These are phyloP conservation scores for Amanita jacksonii DNA, from an alignment of 768 basidiomycete genomes.

Conservation along the genomic window DNA sequence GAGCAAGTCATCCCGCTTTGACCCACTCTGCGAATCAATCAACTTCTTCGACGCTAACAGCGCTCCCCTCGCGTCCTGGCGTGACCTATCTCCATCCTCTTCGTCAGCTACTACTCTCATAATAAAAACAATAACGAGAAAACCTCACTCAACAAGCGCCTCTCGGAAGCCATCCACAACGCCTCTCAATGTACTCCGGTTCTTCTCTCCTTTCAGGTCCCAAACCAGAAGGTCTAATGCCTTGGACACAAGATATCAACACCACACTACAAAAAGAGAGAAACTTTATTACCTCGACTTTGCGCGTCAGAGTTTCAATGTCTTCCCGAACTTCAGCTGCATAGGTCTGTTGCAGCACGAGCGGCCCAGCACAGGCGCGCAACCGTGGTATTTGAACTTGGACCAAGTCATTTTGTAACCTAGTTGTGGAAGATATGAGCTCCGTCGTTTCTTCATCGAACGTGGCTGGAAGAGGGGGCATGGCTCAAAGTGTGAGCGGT, in stretches of 20 bases:
- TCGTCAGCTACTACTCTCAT: not conserved
- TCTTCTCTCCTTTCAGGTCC: constrained; percentile 55
- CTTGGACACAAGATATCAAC: constrained; percentile 26
- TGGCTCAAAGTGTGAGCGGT: too few species aligned
- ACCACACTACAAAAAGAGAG: constrained; percentile 6
- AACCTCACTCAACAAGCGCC: constrained; percentile 39
- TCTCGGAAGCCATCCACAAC: constrained; percentile 41
- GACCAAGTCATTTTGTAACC: constrained; percentile 53
- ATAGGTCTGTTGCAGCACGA: constrained; percentile 60
- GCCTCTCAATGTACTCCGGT: constrained; percentile 34
- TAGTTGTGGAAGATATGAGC: constrained; percentile 41
- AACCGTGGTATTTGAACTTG: constrained; percentile 73
- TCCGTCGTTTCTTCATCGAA: constrained; percentile 42
- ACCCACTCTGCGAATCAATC: constrained; percentile 52
- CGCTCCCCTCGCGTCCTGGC: constrained; percentile 57
- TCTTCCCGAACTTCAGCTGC: constrained; percentile 74
- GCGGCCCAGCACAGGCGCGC: constrained; percentile 56
- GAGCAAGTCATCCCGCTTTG: constrained; percentile 63
- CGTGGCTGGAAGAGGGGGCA: constrained; percentile 54
- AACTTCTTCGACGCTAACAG: constrained; percentile 63
- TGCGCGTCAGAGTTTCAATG: constrained; percentile 46
- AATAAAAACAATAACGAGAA: too few species aligned
- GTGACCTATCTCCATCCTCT: constrained; percentile 33
- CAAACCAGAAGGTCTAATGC: constrained; percentile 60
- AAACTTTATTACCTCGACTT: constrained; percentile 64